phyloP scores from a whole-genome alignment of 495 filamentous ascomycete genomes.

The Rusavskia elegans region DNA sequence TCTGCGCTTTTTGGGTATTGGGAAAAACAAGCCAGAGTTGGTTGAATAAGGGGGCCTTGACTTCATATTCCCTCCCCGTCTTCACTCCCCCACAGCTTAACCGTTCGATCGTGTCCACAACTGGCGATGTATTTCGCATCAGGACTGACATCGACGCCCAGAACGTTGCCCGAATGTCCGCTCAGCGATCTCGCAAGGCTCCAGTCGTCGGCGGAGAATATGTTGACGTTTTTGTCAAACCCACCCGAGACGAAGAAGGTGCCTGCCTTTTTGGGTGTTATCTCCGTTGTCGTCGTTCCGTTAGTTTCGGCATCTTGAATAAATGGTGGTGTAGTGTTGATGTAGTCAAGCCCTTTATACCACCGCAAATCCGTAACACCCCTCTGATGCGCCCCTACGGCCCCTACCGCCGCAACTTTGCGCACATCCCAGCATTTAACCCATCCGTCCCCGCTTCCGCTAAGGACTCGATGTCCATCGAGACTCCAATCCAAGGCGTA shows the following conservation, averaged over 20 bases:
- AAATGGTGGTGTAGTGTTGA: conserved; percentile 11
- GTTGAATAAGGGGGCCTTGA: no score
- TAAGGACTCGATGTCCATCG: conserved; percentile 77
- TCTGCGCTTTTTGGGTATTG: background rate
- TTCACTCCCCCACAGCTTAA: conserved; percentile 91
- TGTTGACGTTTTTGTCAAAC: conserved; percentile 90
- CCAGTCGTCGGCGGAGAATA: conserved; percentile 96
- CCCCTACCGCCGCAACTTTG: conserved; percentile 65
- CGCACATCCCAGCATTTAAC: conserved; percentile 96
- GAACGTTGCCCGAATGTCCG: conserved; percentile 81
- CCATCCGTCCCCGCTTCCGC: conserved; percentile 87
- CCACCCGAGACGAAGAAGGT: conserved; percentile 84
- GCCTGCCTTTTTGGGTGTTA: conserved; percentile 47
- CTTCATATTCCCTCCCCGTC: conserved; percentile 30
- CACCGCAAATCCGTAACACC: conserved; percentile 86
- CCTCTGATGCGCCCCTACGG: conserved; percentile 80
- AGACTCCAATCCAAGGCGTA: conserved; percentile 83
- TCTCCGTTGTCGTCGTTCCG: background rate
- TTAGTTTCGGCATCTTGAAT: background rate
- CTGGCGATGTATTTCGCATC: conserved; percentile 88
- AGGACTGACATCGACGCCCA: conserved; percentile 70
- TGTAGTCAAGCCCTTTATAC: conserved; percentile 70
- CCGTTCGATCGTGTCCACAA: conserved; percentile 82
- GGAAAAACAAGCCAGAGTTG: no score
- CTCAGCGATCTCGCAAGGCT: conserved; percentile 70